Evolutionary conservation across 1,139 yeast genomes (phyloP).

Genomic region (Pichia sp.): DNA sequence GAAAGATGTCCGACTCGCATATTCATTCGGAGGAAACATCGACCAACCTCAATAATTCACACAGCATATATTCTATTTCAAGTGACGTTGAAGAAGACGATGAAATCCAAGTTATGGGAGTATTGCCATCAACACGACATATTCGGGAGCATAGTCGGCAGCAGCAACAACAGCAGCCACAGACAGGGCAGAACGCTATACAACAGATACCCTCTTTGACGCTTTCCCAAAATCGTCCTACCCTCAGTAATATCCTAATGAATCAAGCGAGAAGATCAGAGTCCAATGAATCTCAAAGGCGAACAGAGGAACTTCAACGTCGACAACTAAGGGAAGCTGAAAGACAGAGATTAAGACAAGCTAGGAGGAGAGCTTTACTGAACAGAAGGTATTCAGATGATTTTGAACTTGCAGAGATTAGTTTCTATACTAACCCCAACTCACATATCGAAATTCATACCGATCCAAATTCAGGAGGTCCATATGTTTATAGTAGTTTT

Average conservation of each 20-base stretch:
- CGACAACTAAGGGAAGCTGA: background rate
- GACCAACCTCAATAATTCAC: background rate
- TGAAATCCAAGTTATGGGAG: background rate
- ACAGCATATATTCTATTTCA: background rate
- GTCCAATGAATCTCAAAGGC: background rate
- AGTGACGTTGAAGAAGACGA: background rate
- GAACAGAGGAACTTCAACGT: background rate
- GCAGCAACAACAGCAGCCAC: background rate
- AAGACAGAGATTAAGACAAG: slow-evolving; percentile 1
- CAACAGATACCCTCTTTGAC: too few relatives aligned
- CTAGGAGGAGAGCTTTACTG: background rate
- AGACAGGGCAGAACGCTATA: background rate
- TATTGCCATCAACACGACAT: background rate
- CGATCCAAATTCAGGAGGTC: background rate
- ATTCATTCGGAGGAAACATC: background rate
- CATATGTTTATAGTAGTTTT: background rate
- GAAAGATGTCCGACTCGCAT: background rate
- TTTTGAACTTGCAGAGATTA: background rate
- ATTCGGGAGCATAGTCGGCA: background rate
- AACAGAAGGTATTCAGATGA: background rate
- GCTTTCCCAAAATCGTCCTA: background rate
- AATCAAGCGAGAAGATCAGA: background rate
- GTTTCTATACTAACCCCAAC: slow-evolving; percentile 8
- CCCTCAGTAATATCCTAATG: background rate
- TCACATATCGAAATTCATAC: slow-evolving; percentile 5